Evolutionary conservation across 192 early-diverging fungal species (phyloP).

Genomic region (Allomyces macrogynus): DNA sequence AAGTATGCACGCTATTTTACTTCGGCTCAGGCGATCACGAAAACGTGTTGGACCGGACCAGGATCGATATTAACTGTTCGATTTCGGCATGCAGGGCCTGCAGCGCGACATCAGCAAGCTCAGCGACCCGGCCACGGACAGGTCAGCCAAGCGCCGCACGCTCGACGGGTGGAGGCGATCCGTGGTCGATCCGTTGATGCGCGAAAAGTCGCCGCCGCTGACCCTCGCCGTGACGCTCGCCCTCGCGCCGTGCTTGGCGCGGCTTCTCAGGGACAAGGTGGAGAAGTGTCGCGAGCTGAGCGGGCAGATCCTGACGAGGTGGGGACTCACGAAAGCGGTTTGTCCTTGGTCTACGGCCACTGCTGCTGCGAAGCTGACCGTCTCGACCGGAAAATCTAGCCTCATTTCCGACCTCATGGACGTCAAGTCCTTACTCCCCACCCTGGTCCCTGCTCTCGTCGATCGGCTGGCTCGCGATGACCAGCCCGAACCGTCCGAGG

Average conservation of each 20-base stretch:
- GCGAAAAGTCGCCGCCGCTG: background rate
- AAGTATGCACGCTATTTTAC: too few relatives aligned
- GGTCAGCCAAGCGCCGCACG: slow-evolving; percentile 17
- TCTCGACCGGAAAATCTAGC: too few relatives aligned
- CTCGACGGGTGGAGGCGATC: slow-evolving; percentile 8
- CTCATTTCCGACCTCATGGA: slow-evolving; percentile 4
- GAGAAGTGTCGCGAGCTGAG: slow-evolving; percentile 23
- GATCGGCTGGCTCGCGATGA: slow-evolving; percentile 17
- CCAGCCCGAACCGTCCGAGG: slow-evolving; percentile 28
- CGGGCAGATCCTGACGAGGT: slow-evolving; percentile 16
- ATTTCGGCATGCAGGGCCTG: slow-evolving; percentile 3
- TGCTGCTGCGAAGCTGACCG: too few relatives aligned
- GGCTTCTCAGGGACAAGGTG: slow-evolving; percentile 14
- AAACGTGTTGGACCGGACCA: too few relatives aligned
- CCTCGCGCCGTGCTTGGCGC: background rate
- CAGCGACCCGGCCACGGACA: slow-evolving; percentile 18
- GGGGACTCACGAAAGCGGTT: too few relatives aligned
- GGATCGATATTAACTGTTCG: too few relatives aligned
- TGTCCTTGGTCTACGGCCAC: too few relatives aligned
- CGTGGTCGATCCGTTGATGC: background rate
- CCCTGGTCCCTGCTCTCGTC: slow-evolving; percentile 19
- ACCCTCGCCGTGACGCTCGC: background rate
- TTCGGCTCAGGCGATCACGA: too few relatives aligned
- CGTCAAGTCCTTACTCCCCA: slow-evolving; percentile 14
- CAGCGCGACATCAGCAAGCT: slow-evolving; percentile 29